Base-by-base conservation (phyloP, 2,329 filamentous ascomycete species). In the Botrytis medusae region DNA sequence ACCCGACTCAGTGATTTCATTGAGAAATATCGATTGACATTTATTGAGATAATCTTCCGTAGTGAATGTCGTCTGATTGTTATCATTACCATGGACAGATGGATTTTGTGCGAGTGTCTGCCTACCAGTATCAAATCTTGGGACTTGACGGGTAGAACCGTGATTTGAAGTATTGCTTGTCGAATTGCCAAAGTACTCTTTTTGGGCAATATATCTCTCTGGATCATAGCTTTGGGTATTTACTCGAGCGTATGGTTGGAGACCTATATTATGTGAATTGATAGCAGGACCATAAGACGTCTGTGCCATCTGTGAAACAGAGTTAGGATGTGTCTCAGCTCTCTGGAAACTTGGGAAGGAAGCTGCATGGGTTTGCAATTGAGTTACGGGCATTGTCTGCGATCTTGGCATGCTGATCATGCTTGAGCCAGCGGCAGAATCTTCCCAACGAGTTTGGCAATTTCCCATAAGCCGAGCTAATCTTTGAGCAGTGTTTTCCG, bases 51-150 rank as follows among this genome's bases (percentile, higher is more conserved):
- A 69, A 42, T 69, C 65, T 42, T 57, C 48, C 4, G 48, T 57
- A 18, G 69, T 65, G 70, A 65, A 69, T 14, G 34, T 9, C 25
- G 3, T 32, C 12, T 69, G 48, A 25, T 69, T 57, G n/a, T 42
- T 69, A 32, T 57, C 5, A 22, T 48, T 60, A 37, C 81, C 77
- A 78, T 87, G 87, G 75, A 81, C 79, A 1, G 87, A 87, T 0
- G 88, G 90, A 4, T 87, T 82, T 44, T 86, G 87, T 75, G 90
- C 91, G 76, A 91, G 91, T 78, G 90, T 85, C 79, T 89, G 90
- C 37, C 89, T 57, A 32, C 65, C 65, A 42, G n/a, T 89, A 76
- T 91, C 89, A 77, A 89, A 91, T 79, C 89, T 90, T 48, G 89
- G 89, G 59, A 90, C 82, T 2, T 88, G 87, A 18, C 67, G 76